Evolutionary conservation across 2,329 filamentous ascomycete species (phyloP).

Genomic region (Colletotrichum brevisporum): DNA sequence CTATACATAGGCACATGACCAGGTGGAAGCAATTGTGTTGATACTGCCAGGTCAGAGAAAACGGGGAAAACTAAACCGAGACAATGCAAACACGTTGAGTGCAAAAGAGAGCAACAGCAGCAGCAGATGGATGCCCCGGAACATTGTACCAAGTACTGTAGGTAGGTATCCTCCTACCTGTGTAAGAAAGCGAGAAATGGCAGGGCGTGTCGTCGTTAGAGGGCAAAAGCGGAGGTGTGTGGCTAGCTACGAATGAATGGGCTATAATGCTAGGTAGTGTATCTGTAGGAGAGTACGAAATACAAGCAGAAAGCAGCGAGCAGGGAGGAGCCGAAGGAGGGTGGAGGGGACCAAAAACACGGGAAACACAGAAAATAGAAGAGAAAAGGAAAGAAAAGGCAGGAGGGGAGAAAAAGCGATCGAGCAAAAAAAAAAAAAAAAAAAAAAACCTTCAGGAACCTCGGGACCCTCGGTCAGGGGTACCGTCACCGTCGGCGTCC

Average conservation of each 20-base stretch:
- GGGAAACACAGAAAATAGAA: constrained; percentile 12
- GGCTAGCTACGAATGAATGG: constrained; percentile 16
- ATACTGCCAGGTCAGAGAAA: no score
- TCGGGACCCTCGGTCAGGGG: constrained; percentile 17
- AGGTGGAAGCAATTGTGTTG: no score
- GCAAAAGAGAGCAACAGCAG: background rate
- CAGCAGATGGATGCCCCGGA: background rate
- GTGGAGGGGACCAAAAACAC: background rate
- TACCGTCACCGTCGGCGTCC: background rate
- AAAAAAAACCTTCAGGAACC: constrained; percentile 29
- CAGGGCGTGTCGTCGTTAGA: constrained; percentile 24
- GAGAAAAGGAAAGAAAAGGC: background rate
- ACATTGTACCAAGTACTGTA: background rate
- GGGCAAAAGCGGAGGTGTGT: constrained; percentile 6
- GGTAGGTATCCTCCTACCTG: constrained; percentile 14
- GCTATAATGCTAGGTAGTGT: background rate
- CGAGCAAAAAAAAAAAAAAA: background rate
- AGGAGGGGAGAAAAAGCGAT: constrained; percentile 1
- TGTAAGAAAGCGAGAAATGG: background rate
- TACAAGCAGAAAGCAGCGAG: constrained; percentile 2
- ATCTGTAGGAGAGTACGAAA: background rate
- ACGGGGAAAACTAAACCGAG: no score
- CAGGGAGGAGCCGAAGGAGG: constrained; percentile 28
- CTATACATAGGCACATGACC: no score
- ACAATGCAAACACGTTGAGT: no score